A percentile compares a stretch with the other conserved stretches of the same genome.
phyloP scores from a whole-genome alignment of 805 yeast genomes.

The Wickerhamiella dianesei region DNA sequence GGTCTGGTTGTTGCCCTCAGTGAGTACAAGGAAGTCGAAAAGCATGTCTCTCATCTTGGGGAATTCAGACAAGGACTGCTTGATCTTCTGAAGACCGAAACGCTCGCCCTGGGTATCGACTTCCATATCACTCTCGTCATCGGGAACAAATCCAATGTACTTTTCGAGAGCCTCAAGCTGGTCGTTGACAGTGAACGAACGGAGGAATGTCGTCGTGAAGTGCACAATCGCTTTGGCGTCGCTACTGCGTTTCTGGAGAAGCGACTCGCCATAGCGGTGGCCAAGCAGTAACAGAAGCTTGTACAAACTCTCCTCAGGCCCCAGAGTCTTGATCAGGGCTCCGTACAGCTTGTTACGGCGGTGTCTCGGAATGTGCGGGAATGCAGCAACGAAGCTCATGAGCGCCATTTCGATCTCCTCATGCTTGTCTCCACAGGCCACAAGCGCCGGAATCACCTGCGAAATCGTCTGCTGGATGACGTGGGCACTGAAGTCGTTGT shows the following conservation, averaged over 20 bases:
- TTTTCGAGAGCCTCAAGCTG: conserved; percentile 28
- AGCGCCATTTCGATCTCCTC: conserved; percentile 74
- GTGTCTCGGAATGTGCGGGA: conserved; percentile 91
- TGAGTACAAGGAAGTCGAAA: conserved; percentile 43
- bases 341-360: conserved; percentile 78
- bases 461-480: conserved; percentile 86
- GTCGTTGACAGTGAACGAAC: conserved; percentile 51
- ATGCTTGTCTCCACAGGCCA: conserved; percentile 34
- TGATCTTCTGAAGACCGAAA: conserved; percentile 40
- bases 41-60: conserved; percentile 28
- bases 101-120: conserved; percentile 31
- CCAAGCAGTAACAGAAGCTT: conserved; percentile 67
- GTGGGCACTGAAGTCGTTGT: conserved; percentile 85
- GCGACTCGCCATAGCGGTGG: conserved; percentile 50
- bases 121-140: conserved; percentile 3
- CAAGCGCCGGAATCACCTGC: conserved; percentile 82
- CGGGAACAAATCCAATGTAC: conserved; percentile 15
- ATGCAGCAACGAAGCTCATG: conserved; percentile 85
- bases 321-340: conserved; percentile 66
- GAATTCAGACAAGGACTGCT: conserved; percentile 5
- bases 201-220: conserved; percentile 56
- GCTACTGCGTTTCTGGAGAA: conserved; percentile 32
- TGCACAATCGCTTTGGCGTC: conserved; percentile 60
- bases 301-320: conserved; percentile 52
- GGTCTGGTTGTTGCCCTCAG: conserved; percentile 29